Conservation (phyloP, 768 basidiomycete species). For the Xanthoconium purpureum region DNA sequence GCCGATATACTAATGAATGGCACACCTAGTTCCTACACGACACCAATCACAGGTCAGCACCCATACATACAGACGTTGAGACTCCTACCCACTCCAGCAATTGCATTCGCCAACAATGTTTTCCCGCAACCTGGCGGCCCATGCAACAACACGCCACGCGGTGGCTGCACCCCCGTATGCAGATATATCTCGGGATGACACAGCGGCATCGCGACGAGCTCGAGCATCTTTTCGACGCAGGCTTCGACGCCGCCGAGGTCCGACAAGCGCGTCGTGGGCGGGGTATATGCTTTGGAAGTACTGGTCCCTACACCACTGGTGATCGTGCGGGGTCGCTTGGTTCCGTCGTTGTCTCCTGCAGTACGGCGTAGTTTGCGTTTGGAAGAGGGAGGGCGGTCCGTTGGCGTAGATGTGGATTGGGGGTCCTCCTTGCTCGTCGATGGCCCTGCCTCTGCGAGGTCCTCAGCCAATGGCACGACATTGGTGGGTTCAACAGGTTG, state of each 20-base stretch:
- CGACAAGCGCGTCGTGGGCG: constrained; percentile 73
- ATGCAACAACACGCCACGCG: constrained; percentile 87
- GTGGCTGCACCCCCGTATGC: constrained; percentile 89
- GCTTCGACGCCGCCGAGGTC: constrained; percentile 85
- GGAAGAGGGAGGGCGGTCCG: constrained; percentile 30
- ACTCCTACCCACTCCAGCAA: constrained; percentile 74
- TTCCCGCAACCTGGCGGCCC: constrained; percentile 98
- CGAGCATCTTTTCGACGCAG: constrained; percentile 89
- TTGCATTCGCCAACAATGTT: constrained; percentile 89
- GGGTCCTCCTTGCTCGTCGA: not conserved
- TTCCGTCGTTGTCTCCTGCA: constrained; percentile 44
- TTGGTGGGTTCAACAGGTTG: constrained; percentile 18
- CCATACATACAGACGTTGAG: too few species aligned
- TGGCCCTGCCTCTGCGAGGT: constrained; percentile 13
- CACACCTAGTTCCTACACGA: constrained; percentile 74
- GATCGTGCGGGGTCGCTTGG: constrained; percentile 51
- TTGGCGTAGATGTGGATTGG: not conserved
- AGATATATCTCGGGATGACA: constrained; percentile 94
- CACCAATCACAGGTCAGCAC: constrained; percentile 26
- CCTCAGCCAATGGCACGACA: constrained; percentile 16
- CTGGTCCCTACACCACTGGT: constrained; percentile 20
- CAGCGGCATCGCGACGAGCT: constrained; percentile 94
- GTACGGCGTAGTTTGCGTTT: constrained; percentile 65
- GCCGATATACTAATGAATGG: constrained; percentile 95
- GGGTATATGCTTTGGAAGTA: constrained; percentile 44